Percentiles rank a stretch among this genome's conserved stretches.
phyloP scores from a whole-genome alignment of 192 early-diverging fungal species.

The Coemansia sp. region DNA sequence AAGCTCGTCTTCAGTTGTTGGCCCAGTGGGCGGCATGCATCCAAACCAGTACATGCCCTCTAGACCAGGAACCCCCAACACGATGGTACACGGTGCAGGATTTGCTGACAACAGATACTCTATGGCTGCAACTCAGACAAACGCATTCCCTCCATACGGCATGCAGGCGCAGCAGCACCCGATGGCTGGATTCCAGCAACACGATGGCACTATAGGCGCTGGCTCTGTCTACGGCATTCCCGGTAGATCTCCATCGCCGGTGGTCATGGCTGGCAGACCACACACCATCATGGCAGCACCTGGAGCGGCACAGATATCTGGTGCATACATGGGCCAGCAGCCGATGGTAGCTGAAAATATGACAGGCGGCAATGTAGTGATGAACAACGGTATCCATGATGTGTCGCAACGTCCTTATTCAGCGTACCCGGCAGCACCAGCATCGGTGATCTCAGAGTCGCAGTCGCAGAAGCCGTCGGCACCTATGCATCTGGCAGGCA shows the following conservation, averaged over 20 bases:
- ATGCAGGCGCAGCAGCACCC: background rate
- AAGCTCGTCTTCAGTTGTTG: conserved; percentile 5
- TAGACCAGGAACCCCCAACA: conserved; percentile 16
- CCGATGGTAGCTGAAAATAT: background rate
- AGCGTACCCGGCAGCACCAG: conserved; percentile 6
- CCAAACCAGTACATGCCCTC: conserved; percentile 13
- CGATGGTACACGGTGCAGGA: background rate
- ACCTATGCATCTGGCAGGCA: conserved; percentile 5
- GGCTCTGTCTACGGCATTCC: background rate
- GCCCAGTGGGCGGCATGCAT: background rate
- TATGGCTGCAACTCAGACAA: background rate
- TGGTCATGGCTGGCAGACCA: conserved; percentile 8
- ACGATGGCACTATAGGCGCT: background rate
- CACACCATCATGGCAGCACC: conserved; percentile 16
- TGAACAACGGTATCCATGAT: background rate
- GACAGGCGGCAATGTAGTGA: background rate
- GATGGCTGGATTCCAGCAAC: background rate
- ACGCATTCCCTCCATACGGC: conserved; percentile 7
- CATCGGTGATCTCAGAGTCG: background rate
- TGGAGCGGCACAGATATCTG: background rate
- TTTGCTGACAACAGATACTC: conserved; percentile 14
- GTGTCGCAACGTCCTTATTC: background rate
- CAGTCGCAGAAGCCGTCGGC: background rate
- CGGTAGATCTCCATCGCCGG: conserved; percentile 8
- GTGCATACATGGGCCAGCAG: background rate